Evolutionary conservation across 257 asterid species (phyloP).

Genomic region (Thymus quinquecostatus): DNA sequence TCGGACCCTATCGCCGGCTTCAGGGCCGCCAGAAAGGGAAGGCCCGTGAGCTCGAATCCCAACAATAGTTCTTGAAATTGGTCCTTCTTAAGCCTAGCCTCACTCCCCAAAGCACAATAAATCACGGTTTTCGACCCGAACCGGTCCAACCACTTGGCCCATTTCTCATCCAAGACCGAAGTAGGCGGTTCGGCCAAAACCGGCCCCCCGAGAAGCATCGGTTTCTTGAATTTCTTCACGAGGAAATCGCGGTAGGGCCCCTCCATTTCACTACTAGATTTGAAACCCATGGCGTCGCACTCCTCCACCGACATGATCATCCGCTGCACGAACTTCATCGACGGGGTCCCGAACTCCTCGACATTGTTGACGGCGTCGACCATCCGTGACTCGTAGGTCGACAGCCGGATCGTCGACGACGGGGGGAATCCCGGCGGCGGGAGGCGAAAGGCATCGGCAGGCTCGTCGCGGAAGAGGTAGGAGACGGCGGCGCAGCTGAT

Average conservation of each 20-base stretch:
- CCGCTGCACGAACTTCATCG: conserved; percentile 25
- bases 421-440: conserved; percentile 46
- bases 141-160: conserved; percentile 38
- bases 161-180: conserved; percentile 21
- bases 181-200: conserved; percentile 28
- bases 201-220: conserved; percentile 45
- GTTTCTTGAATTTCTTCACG: conserved; percentile 32
- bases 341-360: conserved; percentile 15
- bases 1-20: conserved; percentile 43
- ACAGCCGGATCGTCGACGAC: conserved; percentile 28
- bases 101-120: conserved; percentile 53
- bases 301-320: conserved; percentile 17
- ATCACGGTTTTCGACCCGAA: conserved; percentile 36
- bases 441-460: conserved; percentile 14
- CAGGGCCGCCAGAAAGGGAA: conserved; percentile 41
- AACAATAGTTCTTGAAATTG: conserved; percentile 40
- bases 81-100: conserved; percentile 35
- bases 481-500: conserved; percentile 41
- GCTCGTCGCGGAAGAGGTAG: conserved; percentile 43
- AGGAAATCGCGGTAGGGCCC: conserved; percentile 35
- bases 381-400: conserved; percentile 8
- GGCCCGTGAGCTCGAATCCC: conserved; percentile 45
- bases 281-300: conserved; percentile 47
- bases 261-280: conserved; percentile 44
- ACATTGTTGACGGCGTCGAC: neutral